phyloP scores from a whole-genome alignment of 805 yeast genomes.

The Saccharomycopsis sp. region DNA sequence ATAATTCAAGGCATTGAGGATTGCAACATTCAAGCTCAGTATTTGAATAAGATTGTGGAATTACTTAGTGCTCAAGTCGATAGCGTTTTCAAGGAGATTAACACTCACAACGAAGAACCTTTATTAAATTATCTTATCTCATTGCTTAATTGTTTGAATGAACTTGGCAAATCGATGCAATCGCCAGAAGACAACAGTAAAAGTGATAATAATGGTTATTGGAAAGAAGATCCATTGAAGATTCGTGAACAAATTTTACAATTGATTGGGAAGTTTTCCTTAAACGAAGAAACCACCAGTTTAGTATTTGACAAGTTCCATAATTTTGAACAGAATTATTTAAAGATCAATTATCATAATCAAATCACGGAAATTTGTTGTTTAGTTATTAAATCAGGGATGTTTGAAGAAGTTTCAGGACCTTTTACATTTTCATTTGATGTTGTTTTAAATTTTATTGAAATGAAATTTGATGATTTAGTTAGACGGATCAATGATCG shows the following conservation, averaged over 20 bases:
- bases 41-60: conserved; percentile 30
- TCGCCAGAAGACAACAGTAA: conserved; percentile 44
- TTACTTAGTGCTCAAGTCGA: conserved; percentile 23
- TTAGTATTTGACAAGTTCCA: conserved; percentile 28
- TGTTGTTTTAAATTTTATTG: conserved; percentile 35
- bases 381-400: conserved; percentile 53
- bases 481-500: background rate
- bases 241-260: conserved; percentile 37
- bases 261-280: conserved; percentile 10
- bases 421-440: conserved; percentile 52
- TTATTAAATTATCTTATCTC: conserved; percentile 46
- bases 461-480: conserved; percentile 26
- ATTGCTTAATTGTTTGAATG: conserved; percentile 55
- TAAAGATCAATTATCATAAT: conserved; percentile 28
- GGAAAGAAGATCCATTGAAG: conserved; percentile 42
- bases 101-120: too few relatives aligned
- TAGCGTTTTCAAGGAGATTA: too few relatives aligned
- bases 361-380: conserved; percentile 58
- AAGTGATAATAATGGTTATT: conserved; percentile 31
- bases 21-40: conserved; percentile 37
- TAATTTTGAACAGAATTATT: conserved; percentile 37
- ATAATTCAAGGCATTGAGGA: conserved; percentile 49
- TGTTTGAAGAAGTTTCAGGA: conserved; percentile 55
- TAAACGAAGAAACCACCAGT: background rate
- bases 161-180: conserved; percentile 63